phyloP scores from a whole-genome alignment of 2,329 filamentous ascomycete species.

The Ophiostoma ulmi region DNA sequence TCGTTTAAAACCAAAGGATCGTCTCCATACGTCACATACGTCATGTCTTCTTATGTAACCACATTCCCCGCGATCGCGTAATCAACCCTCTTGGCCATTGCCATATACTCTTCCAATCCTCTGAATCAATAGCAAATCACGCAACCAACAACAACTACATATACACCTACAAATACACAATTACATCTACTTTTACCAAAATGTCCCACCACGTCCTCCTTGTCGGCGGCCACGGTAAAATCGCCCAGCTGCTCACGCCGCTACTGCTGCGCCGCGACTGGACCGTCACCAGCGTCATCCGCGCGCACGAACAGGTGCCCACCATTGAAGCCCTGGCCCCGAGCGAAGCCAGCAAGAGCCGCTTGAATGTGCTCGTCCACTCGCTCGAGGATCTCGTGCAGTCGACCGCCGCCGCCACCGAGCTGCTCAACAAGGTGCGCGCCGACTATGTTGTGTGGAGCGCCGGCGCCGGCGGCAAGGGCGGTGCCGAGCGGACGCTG shows the following conservation, averaged over 20 bases:
- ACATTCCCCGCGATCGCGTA: constrained; percentile 3
- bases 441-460: constrained; percentile 65
- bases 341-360: constrained; percentile 44
- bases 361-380: constrained; percentile 62
- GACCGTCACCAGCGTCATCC: constrained; percentile 74
- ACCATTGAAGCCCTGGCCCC: constrained; percentile 54
- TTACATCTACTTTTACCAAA: background rate
- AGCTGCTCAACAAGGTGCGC: constrained; percentile 56
- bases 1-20: background rate
- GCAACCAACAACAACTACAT: too few species aligned
- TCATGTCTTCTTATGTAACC: constrained; percentile 11
- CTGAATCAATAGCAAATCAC: too few species aligned
- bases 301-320: constrained; percentile 61
- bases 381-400: constrained; percentile 64
- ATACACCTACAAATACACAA: background rate
- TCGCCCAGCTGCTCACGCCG: constrained; percentile 69
- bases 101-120: too few species aligned
- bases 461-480: constrained; percentile 58
- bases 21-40: background rate
- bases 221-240: constrained; percentile 76
- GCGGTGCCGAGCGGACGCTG: constrained; percentile 44
- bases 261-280: constrained; percentile 68
- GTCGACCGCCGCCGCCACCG: constrained; percentile 55
- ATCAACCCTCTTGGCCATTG: background rate
- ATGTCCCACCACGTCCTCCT: constrained; percentile 49